Evolutionary conservation across 257 asterid species (phyloP).

Genomic region (Verbascum thapsus): DNA sequence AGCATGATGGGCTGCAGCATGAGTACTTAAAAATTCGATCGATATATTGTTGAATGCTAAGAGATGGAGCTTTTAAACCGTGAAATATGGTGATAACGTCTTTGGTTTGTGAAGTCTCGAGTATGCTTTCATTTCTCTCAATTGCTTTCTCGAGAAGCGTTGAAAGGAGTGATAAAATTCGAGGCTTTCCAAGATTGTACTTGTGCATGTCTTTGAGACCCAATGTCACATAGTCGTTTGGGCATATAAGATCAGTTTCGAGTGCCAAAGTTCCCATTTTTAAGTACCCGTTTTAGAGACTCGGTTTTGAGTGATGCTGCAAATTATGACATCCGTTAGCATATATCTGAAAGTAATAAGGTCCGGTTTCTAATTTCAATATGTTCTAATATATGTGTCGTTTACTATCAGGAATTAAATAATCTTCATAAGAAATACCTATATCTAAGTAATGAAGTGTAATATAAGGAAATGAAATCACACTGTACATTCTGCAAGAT

Average conservation of each 20-base stretch:
- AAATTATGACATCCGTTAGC: conserved; percentile 19
- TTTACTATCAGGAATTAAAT: no score
- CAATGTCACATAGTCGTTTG: conserved; percentile 47
- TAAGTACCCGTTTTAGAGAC: conserved; percentile 9
- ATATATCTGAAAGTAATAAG: background rate
- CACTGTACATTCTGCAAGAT: no score
- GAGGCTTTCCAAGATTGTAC: conserved; percentile 60
- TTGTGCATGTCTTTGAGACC: conserved; percentile 60
- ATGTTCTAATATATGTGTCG: no score
- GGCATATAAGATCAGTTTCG: conserved; percentile 41
- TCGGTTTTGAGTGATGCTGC: conserved; percentile 35
- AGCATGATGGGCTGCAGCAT: conserved; percentile 92
- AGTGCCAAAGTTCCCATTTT: conserved; percentile 62
- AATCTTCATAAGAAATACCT: no score
- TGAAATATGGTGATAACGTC: conserved; percentile 74
- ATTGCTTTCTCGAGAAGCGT: conserved; percentile 68
- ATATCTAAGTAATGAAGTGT: no score
- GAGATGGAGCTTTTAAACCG: conserved; percentile 76
- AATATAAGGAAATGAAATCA: no score
- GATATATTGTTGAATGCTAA: conserved; percentile 69
- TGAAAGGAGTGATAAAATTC: conserved; percentile 59
- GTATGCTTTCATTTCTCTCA: conserved; percentile 54
- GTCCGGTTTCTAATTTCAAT: no score
- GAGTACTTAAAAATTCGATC: conserved; percentile 87
- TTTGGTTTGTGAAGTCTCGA: conserved; percentile 48